A percentile compares a stretch with the other conserved stretches of the same genome.
Conservation (phyloP, 1,139 yeast genomes). For the Candida freyschussii region DNA sequence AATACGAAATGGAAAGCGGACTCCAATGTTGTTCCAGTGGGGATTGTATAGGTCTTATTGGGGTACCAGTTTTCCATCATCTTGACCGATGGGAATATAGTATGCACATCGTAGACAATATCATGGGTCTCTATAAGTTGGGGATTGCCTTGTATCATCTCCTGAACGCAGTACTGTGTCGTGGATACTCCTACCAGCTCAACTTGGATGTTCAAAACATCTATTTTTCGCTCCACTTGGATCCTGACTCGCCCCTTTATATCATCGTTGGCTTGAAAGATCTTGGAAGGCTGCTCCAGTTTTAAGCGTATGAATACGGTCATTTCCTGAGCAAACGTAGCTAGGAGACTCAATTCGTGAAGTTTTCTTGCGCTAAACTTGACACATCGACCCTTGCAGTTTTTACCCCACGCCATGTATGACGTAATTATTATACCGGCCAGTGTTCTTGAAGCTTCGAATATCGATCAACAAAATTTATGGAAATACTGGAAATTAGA, state of each 20-base stretch:
- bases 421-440: too few relatives aligned
- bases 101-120: constrained; percentile 7
- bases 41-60: constrained; percentile 1
- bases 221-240: too few relatives aligned
- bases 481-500: constrained; percentile 2
- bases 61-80: constrained; percentile 3
- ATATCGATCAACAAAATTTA: constrained; percentile 2
- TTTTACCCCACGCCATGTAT: too few relatives aligned
- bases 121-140: constrained; percentile 4
- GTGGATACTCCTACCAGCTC: constrained; percentile 6
- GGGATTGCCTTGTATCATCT: not conserved
- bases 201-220: constrained; percentile 5
- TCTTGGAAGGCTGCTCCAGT: too few relatives aligned
- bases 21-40: constrained; percentile 6
- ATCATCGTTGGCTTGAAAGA: too few relatives aligned
- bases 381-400: too few relatives aligned
- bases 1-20: constrained; percentile 5
- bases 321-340: too few relatives aligned
- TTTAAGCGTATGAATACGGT: too few relatives aligned
- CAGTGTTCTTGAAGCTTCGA: not conserved
- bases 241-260: too few relatives aligned
- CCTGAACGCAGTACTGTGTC: constrained; percentile 1
- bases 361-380: too few relatives aligned
- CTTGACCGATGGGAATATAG: constrained; percentile 6
- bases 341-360: too few relatives aligned